phyloP scores from a whole-genome alignment of 768 basidiomycete genomes.

The Pluteus cervinus region DNA sequence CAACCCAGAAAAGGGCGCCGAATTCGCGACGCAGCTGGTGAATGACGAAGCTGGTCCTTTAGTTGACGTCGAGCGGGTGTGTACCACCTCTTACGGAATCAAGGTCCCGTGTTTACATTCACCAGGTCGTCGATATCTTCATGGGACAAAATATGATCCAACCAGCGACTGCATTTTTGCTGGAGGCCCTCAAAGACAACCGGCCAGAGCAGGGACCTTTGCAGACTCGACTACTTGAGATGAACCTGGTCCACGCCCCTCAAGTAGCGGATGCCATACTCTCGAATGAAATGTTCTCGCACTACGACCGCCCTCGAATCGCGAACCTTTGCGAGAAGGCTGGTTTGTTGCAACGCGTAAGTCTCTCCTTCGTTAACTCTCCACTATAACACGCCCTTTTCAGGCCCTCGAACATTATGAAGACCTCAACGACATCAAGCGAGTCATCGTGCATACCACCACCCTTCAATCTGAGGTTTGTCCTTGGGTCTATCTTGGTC shows the following conservation, averaged over 20 bases:
- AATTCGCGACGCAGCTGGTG: conserved; percentile 91
- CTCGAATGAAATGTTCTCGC: conserved; percentile 96
- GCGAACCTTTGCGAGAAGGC: conserved; percentile 99
- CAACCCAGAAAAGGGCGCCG: conserved; percentile 96
- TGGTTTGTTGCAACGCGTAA: conserved; percentile 85
- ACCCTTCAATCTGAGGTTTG: conserved; percentile 78
- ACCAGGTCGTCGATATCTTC: conserved; percentile 93
- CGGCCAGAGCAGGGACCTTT: conserved; percentile 93
- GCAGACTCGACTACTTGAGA: conserved; percentile 94
- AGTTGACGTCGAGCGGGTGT: conserved; percentile 86
- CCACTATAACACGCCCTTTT: conserved; percentile 11
- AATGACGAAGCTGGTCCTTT: conserved; percentile 92
- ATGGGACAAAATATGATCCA: conserved; percentile 99
- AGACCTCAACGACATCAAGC: conserved; percentile 97
- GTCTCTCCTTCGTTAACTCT: conserved; percentile 16
- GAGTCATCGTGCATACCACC: conserved; percentile 89
- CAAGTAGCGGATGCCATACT: conserved; percentile 99
- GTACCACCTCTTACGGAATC: neutral
- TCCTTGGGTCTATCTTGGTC: conserved; percentile 7
- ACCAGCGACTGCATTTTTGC: conserved; percentile 94
- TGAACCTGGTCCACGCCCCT: conserved; percentile 96
- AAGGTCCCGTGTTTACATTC: conserved; percentile 4
- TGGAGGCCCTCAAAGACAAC: conserved; percentile 98
- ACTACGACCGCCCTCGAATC: conserved; percentile 94
- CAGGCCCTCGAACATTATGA: conserved; percentile 98